These are phyloP conservation scores for Hirschfeldia incana DNA, from an alignment of 345 rosid species.

Conservation along the genomic window DNA sequence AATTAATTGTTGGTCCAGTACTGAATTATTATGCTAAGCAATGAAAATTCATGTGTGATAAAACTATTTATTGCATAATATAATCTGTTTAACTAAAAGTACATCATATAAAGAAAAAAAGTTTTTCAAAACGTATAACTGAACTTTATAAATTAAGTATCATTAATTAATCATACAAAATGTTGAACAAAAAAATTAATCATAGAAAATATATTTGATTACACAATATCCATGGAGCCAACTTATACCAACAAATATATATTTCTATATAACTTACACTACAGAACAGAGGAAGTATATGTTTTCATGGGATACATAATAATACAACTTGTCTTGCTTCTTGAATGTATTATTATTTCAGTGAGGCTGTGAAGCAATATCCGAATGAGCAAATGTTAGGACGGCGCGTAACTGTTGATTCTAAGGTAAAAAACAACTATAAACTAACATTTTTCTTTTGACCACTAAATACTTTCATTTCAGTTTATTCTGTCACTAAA, in stretches of 20 bases:
- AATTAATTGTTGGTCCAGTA: background rate
- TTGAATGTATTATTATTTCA: conserved; percentile 28
- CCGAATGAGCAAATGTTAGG: conserved; percentile 74
- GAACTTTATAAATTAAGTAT: too few relatives aligned
- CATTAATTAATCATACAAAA: background rate
- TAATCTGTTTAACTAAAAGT: background rate
- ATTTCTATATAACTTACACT: background rate
- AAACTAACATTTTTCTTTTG: background rate
- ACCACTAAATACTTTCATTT: background rate
- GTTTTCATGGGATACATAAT: background rate
- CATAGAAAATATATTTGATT: background rate
- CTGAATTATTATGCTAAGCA: background rate
- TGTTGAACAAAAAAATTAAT: too few relatives aligned
- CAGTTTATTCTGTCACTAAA: background rate
- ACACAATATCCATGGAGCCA: background rate
- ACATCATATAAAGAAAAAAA: background rate
- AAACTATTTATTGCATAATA: background rate
- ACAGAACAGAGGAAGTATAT: background rate
- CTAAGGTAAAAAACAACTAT: conserved; percentile 51
- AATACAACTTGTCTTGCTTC: background rate
- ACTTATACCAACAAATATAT: too few relatives aligned
- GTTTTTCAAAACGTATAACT: background rate
- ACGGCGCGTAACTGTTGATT: conserved; percentile 57
- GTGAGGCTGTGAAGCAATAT: conserved; percentile 52
- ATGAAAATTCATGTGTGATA: background rate